Base-by-base conservation (phyloP, 1,284 basidiomycete genomes). In the Pyrrhoderma lamaoense region DNA sequence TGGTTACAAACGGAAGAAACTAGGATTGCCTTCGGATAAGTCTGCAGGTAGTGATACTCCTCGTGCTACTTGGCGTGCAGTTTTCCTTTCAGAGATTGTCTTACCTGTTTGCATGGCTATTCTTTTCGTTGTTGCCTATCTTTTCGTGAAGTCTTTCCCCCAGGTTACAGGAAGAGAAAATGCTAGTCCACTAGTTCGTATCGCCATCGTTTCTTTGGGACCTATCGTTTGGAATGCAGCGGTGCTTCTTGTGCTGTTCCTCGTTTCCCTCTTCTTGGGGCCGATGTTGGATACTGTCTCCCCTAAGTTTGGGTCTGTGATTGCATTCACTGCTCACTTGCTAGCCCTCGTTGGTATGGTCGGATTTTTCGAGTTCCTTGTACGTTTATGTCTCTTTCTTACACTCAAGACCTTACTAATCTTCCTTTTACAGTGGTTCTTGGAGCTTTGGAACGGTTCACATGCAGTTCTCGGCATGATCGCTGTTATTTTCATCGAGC, bases 201-300 rank as follows among this genome's bases (percentile, higher is more conserved):
- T 99, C 56, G 90, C 90, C 23, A 82, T 99, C 62, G 87, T 99
- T 59, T 81, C 95, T 8, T 70, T 99, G 16, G 95, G 95, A 4
- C 96, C 95, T 1, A 86, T 99, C 61, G 92, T 95, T 3, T 97
- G 85, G 83, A 99, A 99, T 65, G 92, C 91, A 18, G 89, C 86
- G 0, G 70, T 98, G 21, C 76, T 99, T 46, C 69, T 98, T 57
- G 71, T 83, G 9, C 70, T 94, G 53, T 98, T 99, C 82, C 66
- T 99, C 59, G 69, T 93, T 58, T 94, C 93, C 52, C 70, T 98
- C 56, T 89, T 95, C 80, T 77, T 96, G 21, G 94, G 95, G 3
- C 94, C 94, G 0, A 83, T 93, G 72, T 75, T 97, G 59, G 89
- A 93, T 67, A 80, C 83, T 19, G 76, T 80, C 52, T 89, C 84